Base-by-base conservation (phyloP, 2,329 filamentous ascomycete genomes). In the Curvularia spicifera region DNA sequence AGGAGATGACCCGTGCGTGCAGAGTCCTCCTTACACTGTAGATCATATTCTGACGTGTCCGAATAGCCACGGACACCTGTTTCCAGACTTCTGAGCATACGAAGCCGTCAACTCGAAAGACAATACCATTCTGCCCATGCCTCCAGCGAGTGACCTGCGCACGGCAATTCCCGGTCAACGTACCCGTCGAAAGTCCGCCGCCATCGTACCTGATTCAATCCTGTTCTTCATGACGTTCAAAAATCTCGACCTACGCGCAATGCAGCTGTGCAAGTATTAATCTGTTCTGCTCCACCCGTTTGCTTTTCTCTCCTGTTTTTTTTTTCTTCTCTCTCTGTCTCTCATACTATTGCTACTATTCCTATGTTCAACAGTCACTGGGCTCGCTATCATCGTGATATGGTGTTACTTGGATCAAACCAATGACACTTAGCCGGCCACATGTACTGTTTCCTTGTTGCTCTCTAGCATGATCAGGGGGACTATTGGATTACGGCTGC, bases 1-100 rank as follows among this genome's bases (percentile, higher is more conserved):
- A 53, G 93, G 91, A 45, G 83, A 89, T 64, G 94, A 98, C 78
- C 89, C 92, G 94, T 97, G 84, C 82, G 94, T 90, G 64, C 49
- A 68, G 67, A 64, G 62, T 61, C 67, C 67, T 60, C 67, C 66
- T 59, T 62, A 61, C 18, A 59, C 28, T 56, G 51, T 67, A 64
- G 63, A 67, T 44, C 60, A 71, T 51, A 67, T 71, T 69, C 68
- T 71, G 67, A 71, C 67, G 54, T 71, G 68, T 68, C 68, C 68
- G 53, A 71, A 71, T 57, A 75, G 72, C 63, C 71, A 74, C 61
- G 70, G 70, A 45, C 68, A 73, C 59, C 64, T 75, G 51, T 75
- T 75, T 60, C 65, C 66, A 55, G 72, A 75, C 58, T 75, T 75
- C 46, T 74, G 71, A 61, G 61, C 48, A 57, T 20, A 50, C 47